A percentile compares a stretch with the other conserved stretches of the same genome.
Evolutionary conservation across 225 moss, liverwort and hornwort species (phyloP).

Genomic region (Takakia lepidozioides): DNA sequence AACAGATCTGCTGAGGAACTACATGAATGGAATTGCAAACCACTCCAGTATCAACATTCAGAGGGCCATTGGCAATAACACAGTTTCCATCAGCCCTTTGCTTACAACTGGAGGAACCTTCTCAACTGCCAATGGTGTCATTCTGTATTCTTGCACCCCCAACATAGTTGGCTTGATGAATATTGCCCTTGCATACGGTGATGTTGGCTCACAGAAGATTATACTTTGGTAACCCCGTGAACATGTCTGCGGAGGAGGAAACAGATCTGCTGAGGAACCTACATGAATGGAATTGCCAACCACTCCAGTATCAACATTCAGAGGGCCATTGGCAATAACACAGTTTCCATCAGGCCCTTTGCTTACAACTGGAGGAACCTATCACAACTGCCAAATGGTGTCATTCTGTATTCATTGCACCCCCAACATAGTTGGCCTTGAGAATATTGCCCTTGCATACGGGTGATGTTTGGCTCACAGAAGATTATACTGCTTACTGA

Average conservation of each 20-base stretch:
- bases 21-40: constrained; percentile 18
- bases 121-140: constrained; percentile 13
- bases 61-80: constrained; percentile 19
- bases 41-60: constrained; percentile 18
- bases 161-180: constrained; percentile 15
- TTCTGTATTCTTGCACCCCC: constrained; percentile 19
- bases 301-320: constrained; percentile 18
- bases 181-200: constrained; percentile 21
- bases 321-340: constrained; percentile 19
- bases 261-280: constrained; percentile 10
- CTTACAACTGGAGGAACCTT: constrained; percentile 11
- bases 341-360: constrained; percentile 2
- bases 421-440: constrained; percentile 13
- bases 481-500: no score
- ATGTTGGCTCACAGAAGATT: no score
- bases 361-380: constrained; percentile 8
- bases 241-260: constrained; percentile 12
- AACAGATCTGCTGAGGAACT: constrained; percentile 10
- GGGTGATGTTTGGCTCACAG: no score
- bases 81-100: constrained; percentile 2
- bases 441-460: constrained; percentile 23
- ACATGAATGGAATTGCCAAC: constrained; percentile 18
- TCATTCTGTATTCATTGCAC: constrained; percentile 18
- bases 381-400: constrained; percentile 17
- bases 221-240: constrained; percentile 34